Conservation (phyloP, 1,284 basidiomycete species). For the Sporisorium scitamineum region DNA sequence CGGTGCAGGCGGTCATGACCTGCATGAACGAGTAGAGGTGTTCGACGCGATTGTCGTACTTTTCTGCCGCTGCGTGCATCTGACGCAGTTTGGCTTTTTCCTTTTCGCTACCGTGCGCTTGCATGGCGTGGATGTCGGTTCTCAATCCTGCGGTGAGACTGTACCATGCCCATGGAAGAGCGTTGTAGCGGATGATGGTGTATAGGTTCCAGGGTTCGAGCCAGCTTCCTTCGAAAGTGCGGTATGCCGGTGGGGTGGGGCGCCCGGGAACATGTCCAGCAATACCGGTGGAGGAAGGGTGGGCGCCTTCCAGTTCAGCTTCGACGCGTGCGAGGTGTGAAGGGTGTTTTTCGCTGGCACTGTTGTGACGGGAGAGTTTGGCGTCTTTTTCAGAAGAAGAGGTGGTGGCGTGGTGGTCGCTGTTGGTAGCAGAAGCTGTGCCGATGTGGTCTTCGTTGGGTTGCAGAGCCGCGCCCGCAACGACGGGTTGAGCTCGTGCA, state of each 20-base stretch:
- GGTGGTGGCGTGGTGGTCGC: slow-evolving; percentile 3
- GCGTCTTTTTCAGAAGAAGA: slow-evolving; percentile 19
- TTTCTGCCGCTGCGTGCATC: slow-evolving; percentile 41
- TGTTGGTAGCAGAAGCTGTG: slow-evolving; percentile 4
- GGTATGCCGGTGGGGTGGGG: slow-evolving; percentile 41
- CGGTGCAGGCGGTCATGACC: slow-evolving; percentile 51
- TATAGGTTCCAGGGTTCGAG: slow-evolving; percentile 52
- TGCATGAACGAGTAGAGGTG: slow-evolving; percentile 54
- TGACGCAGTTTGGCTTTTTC: slow-evolving; percentile 35
- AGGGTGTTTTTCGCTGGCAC: slow-evolving; percentile 5
- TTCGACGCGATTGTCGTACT: slow-evolving; percentile 53
- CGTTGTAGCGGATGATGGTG: slow-evolving; percentile 46
- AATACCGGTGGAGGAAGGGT: slow-evolving; percentile 1
- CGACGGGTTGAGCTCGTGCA: slow-evolving; percentile 15
- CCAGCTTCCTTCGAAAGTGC: slow-evolving; percentile 36
- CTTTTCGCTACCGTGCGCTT: slow-evolving; percentile 30
- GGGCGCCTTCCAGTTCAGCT: slow-evolving; percentile 26
- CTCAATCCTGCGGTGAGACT: slow-evolving; percentile 33
- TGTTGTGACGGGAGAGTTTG: slow-evolving; percentile 14
- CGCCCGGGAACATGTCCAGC: slow-evolving; percentile 22
- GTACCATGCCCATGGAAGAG: slow-evolving; percentile 36
- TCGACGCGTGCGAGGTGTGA: slow-evolving; percentile 30
- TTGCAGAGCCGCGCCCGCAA: slow-evolving; percentile 22
- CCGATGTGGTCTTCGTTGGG: slow-evolving; percentile 7
- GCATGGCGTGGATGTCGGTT: slow-evolving; percentile 49